phyloP scores from a whole-genome alignment of 1,284 basidiomycete species.

The Termitomyces sp. region DNA sequence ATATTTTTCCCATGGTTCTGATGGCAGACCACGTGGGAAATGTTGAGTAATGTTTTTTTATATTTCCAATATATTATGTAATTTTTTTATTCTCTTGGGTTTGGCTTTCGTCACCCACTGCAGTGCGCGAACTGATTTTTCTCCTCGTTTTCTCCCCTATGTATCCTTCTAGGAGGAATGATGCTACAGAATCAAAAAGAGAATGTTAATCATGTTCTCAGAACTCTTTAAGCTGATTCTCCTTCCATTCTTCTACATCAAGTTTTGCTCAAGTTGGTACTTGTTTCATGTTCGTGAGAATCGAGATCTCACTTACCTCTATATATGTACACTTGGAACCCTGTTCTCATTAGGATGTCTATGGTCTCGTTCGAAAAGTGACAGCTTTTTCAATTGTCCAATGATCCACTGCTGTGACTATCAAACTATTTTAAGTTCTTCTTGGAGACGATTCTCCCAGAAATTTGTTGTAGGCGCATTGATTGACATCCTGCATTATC shows the following conservation, averaged over 20 bases:
- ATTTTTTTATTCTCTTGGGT: no score
- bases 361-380: no score
- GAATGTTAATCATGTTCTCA: neutral
- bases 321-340: neutral
- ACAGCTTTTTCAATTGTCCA: neutral
- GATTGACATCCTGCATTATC: neutral
- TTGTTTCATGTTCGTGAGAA: neutral
- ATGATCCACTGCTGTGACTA: neutral
- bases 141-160: no score
- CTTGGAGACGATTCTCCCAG: neutral
- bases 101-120: no score
- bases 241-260: no score
- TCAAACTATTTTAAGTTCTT: no score
- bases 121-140: no score
- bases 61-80: no score
- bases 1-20: slow-evolving; percentile 14
- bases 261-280: no score
- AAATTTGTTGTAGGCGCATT: neutral
- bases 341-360: no score
- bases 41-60: neutral
- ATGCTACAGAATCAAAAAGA: no score
- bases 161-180: no score
- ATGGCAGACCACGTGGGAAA: neutral
- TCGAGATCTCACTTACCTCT: neutral
- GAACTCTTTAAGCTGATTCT: neutral